phyloP scores from a whole-genome alignment of 768 basidiomycete genomes.

The Boletus eberwhitei region DNA sequence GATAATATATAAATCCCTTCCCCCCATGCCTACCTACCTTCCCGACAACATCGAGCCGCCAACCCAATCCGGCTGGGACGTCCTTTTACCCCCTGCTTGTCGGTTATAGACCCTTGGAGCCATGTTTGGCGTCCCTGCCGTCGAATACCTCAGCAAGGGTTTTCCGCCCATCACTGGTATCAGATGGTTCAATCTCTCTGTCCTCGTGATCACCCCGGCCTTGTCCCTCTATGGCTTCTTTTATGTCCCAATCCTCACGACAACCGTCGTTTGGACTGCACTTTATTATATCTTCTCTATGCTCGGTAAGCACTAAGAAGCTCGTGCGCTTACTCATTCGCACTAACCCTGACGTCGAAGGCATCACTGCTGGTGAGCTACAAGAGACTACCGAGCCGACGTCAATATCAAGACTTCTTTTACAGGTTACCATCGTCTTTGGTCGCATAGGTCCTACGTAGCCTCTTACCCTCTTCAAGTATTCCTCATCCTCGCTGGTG shows the following conservation, averaged over 20 bases:
- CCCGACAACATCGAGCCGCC: conserved; percentile 11
- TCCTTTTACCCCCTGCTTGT: not conserved
- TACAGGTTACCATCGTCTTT: conserved; percentile 76
- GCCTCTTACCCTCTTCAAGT: conserved; percentile 69
- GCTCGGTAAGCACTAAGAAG: conserved; percentile 50
- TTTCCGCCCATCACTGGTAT: conserved; percentile 54
- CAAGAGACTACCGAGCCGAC: not conserved
- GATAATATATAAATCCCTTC: conserved; percentile 27
- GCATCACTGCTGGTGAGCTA: conserved; percentile 47
- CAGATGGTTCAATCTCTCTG: conserved; percentile 74
- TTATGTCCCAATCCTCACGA: conserved; percentile 38
- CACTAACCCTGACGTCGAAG: conserved; percentile 26
- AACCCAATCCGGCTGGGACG: conserved; percentile 3
- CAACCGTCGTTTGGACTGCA: conserved; percentile 60
- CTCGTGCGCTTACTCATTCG: conserved; percentile 7
- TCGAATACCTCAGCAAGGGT: conserved; percentile 17
- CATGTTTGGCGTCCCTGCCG: conserved; percentile 10
- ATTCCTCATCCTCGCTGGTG: conserved; percentile 68
- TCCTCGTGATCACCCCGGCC: conserved; percentile 68
- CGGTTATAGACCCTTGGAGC: not conserved
- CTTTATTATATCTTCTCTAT: conserved; percentile 86
- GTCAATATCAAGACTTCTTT: conserved; percentile 3
- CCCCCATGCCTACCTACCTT: conserved; percentile 11
- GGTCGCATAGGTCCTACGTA: conserved; percentile 83
- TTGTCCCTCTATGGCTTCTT: conserved; percentile 69